Percentiles rank a stretch among this genome's conserved stretches.
Evolutionary conservation across 805 yeast genomes (phyloP).

Genomic region (Candida qinlingensis): DNA sequence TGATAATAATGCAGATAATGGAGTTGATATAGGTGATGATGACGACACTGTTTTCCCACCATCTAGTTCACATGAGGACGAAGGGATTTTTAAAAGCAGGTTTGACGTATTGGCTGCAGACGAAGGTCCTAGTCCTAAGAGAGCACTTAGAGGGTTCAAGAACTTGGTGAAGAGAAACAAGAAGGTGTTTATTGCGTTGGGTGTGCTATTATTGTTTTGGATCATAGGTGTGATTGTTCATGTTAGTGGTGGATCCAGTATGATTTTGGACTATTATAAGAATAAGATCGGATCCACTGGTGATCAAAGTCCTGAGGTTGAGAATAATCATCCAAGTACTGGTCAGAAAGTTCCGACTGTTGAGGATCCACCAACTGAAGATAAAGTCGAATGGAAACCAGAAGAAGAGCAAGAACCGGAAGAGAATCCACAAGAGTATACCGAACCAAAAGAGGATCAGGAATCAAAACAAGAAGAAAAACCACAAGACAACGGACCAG

Average conservation of each 20-base stretch:
- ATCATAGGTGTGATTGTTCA: constrained; percentile 14
- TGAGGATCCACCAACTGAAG: constrained; percentile 1
- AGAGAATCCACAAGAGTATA: background rate
- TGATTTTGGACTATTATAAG: constrained; percentile 21
- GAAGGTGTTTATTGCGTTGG: constrained; percentile 10
- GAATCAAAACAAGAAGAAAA: background rate
- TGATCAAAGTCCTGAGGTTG: constrained; percentile 5
- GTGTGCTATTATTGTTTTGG: constrained; percentile 11
- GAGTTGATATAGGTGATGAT: background rate
- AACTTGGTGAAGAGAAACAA: constrained; percentile 8
- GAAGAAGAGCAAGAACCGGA: background rate
- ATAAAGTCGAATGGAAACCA: background rate
- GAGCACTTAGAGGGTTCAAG: constrained; percentile 5
- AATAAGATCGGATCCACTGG: constrained; percentile 10
- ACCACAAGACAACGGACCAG: background rate
- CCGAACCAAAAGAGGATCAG: background rate
- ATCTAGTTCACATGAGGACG: constrained; percentile 3
- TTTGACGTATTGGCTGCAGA: constrained; percentile 13
- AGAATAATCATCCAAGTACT: background rate
- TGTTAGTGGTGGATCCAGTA: constrained; percentile 11
- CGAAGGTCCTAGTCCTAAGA: background rate
- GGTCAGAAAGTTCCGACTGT: constrained; percentile 1
- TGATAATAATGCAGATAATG: background rate
- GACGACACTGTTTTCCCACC: constrained; percentile 1
- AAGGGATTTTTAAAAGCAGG: constrained; percentile 9